Conservation (phyloP, 345 rosid genomes). For the Corymbia maculata region DNA sequence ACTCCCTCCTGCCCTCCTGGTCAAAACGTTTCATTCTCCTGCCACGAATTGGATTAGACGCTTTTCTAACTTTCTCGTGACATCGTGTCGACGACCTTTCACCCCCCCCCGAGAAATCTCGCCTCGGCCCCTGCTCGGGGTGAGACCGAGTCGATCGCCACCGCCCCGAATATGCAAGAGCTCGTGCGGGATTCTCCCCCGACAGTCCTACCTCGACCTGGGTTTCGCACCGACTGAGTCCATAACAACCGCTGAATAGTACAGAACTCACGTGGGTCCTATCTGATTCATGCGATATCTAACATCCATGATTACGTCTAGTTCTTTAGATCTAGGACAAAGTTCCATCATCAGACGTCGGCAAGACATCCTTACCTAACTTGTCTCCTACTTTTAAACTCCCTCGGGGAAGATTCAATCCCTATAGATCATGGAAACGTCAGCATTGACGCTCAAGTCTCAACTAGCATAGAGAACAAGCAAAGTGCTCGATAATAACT, state of each 20-base stretch:
- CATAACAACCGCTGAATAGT: background rate
- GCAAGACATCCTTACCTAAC: background rate
- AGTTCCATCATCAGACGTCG: background rate
- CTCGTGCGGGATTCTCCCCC: background rate
- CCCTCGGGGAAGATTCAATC: background rate
- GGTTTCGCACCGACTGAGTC: background rate
- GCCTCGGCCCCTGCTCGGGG: background rate
- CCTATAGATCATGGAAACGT: background rate
- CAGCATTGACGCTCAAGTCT: background rate
- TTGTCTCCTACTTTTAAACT: background rate
- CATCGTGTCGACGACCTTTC: background rate
- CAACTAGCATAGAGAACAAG: background rate
- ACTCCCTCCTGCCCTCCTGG: background rate
- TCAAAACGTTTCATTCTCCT: background rate
- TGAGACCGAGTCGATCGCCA: background rate
- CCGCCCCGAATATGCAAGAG: background rate
- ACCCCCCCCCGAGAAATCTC: background rate
- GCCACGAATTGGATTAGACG: background rate
- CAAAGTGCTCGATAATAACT: background rate
- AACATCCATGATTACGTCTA: background rate
- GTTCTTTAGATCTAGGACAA: background rate
- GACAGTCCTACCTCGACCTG: background rate
- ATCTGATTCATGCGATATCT: background rate
- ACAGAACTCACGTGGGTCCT: background rate
- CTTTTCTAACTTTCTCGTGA: background rate